Evolutionary conservation across 2,329 filamentous ascomycete species (phyloP), one percentile per base, ranked within the genome.

Genomic region (Microsporum canis): DNA sequence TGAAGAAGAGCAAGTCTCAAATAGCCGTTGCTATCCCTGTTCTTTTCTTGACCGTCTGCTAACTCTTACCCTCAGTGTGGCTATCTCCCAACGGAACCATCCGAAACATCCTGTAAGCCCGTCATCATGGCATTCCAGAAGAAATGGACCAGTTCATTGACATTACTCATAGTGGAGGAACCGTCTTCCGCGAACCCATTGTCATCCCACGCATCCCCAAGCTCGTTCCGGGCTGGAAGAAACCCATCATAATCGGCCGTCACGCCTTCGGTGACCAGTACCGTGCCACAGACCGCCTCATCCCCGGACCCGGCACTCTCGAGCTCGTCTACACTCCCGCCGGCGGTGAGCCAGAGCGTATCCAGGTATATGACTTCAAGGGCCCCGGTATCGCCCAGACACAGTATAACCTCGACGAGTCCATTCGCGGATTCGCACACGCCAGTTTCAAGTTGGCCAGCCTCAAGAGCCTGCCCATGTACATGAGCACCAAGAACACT

Each of bases 401-500:
- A 61, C 91, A 96, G 81, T 99, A 97, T 83, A 99, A 99, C 84
- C 97, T 94, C 31, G 87, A 94, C 71, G 94, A 96, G 75, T 94
- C 88, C 72, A 99, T 99, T 76, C 79, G 81, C 60, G 94, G 94
- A 64, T 99, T 99, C 71, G 94, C 94, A 61, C 94, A 97, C 74
- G 88, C 94, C 65, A 91, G 87, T 68, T 97, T 99, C 85, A 95
- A 96, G 85, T 84, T 96, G 68, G 92, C 94, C 38, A 79, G 97
- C 53, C 81, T 84, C 76, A 94, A 96, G 84, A 81, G 81, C 65
- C 80, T 95, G 67, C 94, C 94, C n/a, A 82, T 99, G 71, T 99
- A 97, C 82, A 95, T 97, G 92, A 96, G 90, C 83, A 99, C 94
- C 78, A 99, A 99, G 88, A 97, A 97, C 83, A 99, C 94, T 69